Percentiles rank a stretch among this genome's conserved stretches.
Evolutionary conservation across 2,329 filamentous ascomycete genomes (phyloP).

Genomic region (Phialocephala sp.): DNA sequence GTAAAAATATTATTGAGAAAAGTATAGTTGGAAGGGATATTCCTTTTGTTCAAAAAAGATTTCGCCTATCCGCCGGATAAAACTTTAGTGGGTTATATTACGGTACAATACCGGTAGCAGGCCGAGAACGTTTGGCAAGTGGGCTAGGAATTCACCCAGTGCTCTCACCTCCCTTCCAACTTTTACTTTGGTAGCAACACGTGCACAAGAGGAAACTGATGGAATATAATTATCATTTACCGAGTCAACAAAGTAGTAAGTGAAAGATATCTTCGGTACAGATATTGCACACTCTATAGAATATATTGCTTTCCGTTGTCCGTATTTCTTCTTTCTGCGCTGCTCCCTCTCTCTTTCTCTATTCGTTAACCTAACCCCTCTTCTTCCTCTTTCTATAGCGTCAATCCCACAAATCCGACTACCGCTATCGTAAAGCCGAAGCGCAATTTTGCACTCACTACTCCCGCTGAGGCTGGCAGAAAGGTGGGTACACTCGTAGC

Average conservation of each 20-base stretch:
- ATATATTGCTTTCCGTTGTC: background rate
- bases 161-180: too few species aligned
- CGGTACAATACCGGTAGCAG: too few species aligned
- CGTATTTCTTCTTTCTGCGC: background rate
- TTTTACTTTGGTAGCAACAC: background rate
- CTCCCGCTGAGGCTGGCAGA: background rate
- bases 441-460: background rate
- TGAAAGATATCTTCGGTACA: background rate
- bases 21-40: too few species aligned
- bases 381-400: background rate
- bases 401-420: slow-evolving; percentile 3
- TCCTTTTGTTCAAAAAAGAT: too few species aligned
- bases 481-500: background rate
- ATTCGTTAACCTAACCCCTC: background rate
- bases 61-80: too few species aligned
- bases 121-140: too few species aligned
- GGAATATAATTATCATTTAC: background rate
- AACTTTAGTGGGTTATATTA: too few species aligned
- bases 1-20: too few species aligned
- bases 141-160: too few species aligned
- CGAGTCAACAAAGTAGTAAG: background rate
- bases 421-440: background rate
- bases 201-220: background rate
- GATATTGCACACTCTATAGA: background rate
- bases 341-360: background rate